Conservation (phyloP, 805 yeast species). For the Ogataea nitratoaversa region DNA sequence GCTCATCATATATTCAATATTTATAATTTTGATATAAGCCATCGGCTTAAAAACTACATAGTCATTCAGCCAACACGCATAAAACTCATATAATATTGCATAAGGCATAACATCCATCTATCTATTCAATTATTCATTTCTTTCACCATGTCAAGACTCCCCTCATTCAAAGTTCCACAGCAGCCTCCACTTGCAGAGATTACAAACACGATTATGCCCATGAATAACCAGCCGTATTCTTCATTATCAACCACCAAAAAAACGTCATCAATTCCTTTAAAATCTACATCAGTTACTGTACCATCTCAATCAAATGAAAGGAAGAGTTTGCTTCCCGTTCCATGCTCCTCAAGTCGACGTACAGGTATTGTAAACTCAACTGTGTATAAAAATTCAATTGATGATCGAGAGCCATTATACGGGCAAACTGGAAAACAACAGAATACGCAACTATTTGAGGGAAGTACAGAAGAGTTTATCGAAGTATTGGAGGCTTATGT, state of each 20-base stretch:
- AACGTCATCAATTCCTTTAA: slow-evolving; percentile 5
- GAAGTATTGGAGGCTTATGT: slow-evolving; percentile 21
- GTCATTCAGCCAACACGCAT: too few species aligned
- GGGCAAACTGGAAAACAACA: background rate
- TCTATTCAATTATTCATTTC: too few species aligned
- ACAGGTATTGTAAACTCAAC: background rate
- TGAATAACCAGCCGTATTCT: too few species aligned
- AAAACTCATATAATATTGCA: too few species aligned
- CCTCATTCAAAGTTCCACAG: background rate
- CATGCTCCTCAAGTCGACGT: background rate
- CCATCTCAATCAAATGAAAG: background rate
- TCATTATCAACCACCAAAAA: too few species aligned
- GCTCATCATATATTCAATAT: too few species aligned
- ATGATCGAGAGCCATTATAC: too few species aligned
- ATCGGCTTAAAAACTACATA: too few species aligned
- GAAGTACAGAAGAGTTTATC: slow-evolving; percentile 15
- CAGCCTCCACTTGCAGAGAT: background rate
- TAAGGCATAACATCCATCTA: too few species aligned
- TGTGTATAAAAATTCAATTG: too few species aligned
- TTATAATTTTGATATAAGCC: too few species aligned
- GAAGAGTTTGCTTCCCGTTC: slow-evolving; percentile 2
- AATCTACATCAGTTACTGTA: background rate
- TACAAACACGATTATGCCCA: background rate
- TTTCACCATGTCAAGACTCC: background rate
- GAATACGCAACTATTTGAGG: background rate